Evolutionary conservation across 2,329 filamentous ascomycete genomes (phyloP).

Genomic region (Cordyceps fumosorosea): DNA sequence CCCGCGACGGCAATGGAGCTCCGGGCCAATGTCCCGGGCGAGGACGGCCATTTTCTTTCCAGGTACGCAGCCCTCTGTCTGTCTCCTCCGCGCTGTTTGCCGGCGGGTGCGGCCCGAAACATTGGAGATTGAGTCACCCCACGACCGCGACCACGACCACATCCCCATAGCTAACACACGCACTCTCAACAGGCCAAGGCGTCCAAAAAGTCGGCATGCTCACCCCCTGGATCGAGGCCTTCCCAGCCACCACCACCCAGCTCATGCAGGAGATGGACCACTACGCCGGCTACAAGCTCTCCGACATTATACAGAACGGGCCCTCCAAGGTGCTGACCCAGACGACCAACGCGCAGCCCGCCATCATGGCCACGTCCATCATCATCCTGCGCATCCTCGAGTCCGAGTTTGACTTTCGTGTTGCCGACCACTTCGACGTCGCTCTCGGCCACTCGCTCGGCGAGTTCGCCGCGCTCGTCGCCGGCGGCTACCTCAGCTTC

Average conservation of each 20-base stretch:
- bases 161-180: not conserved
- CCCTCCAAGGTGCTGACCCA: slow-evolving; percentile 70
- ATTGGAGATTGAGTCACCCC: not conserved
- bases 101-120: not conserved
- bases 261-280: slow-evolving; percentile 82
- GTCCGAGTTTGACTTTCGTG: slow-evolving; percentile 72
- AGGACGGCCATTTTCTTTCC: slow-evolving; percentile 56
- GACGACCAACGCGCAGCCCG: slow-evolving; percentile 85
- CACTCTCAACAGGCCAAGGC: slow-evolving; percentile 59
- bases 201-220: slow-evolving; percentile 88
- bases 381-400: slow-evolving; percentile 84
- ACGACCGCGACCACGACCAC: not conserved
- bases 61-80: slow-evolving; percentile 27
- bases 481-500: slow-evolving; percentile 73
- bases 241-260: slow-evolving; percentile 68
- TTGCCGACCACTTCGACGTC: slow-evolving; percentile 66
- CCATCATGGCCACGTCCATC: slow-evolving; percentile 92
- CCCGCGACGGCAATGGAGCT: slow-evolving; percentile 22
- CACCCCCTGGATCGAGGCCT: slow-evolving; percentile 77
- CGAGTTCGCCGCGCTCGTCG: slow-evolving; percentile 86
- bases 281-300: slow-evolving; percentile 67
- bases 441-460: slow-evolving; percentile 86
- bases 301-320: slow-evolving; percentile 70
- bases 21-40: slow-evolving; percentile 31
- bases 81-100: not conserved